A percentile compares a stretch with the other conserved stretches of the same genome.
These are phyloP conservation scores for Zopfochytrium polystomum DNA, from an alignment of 371 early-diverging fungal species.

Conservation along the genomic window DNA sequence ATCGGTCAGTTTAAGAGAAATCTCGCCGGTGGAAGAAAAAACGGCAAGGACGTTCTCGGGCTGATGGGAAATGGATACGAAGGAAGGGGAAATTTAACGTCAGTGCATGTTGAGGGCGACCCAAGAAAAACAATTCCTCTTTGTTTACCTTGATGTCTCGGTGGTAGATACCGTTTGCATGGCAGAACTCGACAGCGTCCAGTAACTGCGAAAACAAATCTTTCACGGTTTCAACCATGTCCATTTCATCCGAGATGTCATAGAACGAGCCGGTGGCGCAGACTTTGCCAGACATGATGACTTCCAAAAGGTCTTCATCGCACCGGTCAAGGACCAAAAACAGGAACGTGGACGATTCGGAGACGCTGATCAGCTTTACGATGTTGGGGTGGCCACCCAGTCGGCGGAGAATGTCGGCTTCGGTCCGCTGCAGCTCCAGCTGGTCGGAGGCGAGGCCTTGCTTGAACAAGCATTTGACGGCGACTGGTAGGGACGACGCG, in stretches of 20 bases:
- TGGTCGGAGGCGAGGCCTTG: slow-evolving; percentile 53
- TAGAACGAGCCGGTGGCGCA: slow-evolving; percentile 50
- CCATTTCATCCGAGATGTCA: slow-evolving; percentile 34
- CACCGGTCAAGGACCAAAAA: slow-evolving; percentile 73
- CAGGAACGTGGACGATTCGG: slow-evolving; percentile 61
- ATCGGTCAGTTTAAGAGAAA: slow-evolving; percentile 76
- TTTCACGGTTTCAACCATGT: slow-evolving; percentile 48
- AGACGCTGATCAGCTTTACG: slow-evolving; percentile 65
- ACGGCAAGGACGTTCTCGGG: slow-evolving; percentile 63
- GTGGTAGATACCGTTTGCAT: slow-evolving; percentile 76
- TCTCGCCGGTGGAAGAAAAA: slow-evolving; percentile 51
- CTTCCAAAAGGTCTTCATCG: slow-evolving; percentile 74
- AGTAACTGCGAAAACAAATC: slow-evolving; percentile 76
- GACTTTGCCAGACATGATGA: slow-evolving; percentile 37
- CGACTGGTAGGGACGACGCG: background rate
- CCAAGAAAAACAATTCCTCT: background rate
- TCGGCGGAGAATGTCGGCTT: slow-evolving; percentile 64
- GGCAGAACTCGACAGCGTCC: slow-evolving; percentile 74
- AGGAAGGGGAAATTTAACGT: background rate
- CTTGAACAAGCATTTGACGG: slow-evolving; percentile 68
- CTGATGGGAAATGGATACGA: slow-evolving; percentile 19
- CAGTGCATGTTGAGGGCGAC: too few relatives aligned
- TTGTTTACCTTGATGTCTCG: slow-evolving; percentile 93
- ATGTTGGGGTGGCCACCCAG: slow-evolving; percentile 70
- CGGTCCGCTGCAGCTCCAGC: slow-evolving; percentile 61